Conservation (phyloP, 176 grass and related monocot species). For the Raddia distichophylla region DNA sequence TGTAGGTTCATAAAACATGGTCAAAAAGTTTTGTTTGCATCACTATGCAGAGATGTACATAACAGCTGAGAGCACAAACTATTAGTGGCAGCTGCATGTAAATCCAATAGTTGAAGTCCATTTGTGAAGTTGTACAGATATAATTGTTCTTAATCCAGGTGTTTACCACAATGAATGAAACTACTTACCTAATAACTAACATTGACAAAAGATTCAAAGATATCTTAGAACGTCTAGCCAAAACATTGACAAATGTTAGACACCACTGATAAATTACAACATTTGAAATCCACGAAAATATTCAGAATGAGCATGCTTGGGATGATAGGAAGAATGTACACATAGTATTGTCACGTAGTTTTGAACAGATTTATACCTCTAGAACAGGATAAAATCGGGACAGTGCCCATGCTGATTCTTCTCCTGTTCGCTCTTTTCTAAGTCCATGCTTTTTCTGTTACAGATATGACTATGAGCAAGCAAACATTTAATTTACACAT, state of each 20-base stretch:
- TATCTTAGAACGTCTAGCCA: constrained; percentile 15
- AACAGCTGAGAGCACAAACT: not conserved
- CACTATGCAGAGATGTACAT: not conserved
- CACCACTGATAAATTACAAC: not conserved
- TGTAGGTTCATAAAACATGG: not conserved
- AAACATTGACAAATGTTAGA: not conserved
- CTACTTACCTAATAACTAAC: not conserved
- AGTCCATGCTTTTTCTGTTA: constrained; percentile 77
- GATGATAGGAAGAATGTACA: constrained; percentile 8
- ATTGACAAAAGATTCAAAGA: not conserved
- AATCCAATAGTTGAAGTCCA: not conserved
- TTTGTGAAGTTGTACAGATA: not conserved
- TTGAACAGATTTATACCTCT: constrained; percentile 61
- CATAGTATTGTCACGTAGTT: constrained; percentile 8
- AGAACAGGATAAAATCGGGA: constrained; percentile 96
- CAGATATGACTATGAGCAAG: constrained; percentile 25
- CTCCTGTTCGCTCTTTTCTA: constrained; percentile 75
- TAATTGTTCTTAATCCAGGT: not conserved
- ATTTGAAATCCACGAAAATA: constrained; percentile 30
- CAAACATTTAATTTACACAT: constrained; percentile 24
- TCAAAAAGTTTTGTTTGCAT: constrained; percentile 6
- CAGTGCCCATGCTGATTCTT: constrained; percentile 76
- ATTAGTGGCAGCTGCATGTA: not conserved
- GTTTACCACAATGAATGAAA: not conserved
- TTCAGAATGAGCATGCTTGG: constrained; percentile 8